Evolutionary conservation across 805 yeast genomes (phyloP), one percentile per base, ranked within the genome.

Genomic region (Ascoidea rubescens): DNA sequence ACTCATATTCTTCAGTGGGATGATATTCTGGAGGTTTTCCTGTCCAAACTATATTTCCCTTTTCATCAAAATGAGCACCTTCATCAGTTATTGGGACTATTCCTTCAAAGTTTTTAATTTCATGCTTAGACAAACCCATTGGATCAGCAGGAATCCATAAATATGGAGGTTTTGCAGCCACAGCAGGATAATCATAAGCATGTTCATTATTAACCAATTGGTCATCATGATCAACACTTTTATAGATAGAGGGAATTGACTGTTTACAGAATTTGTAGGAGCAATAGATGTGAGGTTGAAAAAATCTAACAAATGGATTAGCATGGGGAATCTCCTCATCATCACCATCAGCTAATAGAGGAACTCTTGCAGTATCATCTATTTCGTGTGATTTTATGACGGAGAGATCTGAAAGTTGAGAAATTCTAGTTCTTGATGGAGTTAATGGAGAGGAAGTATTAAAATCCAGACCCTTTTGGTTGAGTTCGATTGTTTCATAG

Each of bases 61-160:
- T 70, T 31, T 72, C 71, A 55, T 74, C 68, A 53, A 86, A 78
- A 48, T 69, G 64, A 0, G 96, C 78, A 58, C 83, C 82, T 48
- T 74, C 80, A 62, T 89, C 95, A 52, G 78, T 71, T 50, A 86
- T 79, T 16, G 75, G 73, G 49, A 88, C 77, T 5, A 79, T 71
- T 1, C 72, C 74, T 21, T 69, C 64, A 50, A 87, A 73, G 46
- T 78, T 70, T 45, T 74, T 75, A 28, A 85, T 80, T 59, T 82
- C 80, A 12, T 61, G 63, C 1, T 71, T 67, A 0, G 96, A 84
- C 59, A 87, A 75, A 1, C 98, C 98, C 77, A 80, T 78, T 7
- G 87, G 83, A 64, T 91, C 99, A 53, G 71, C 71, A n/a, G 97
- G 95, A 60, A 91, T 79, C 99, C 99, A 91, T 21, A 91, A 68